Evolutionary conservation across 169 alveolate species (phyloP), one percentile per base, ranked within the genome.

Genomic region (Eimeria tenella): DNA sequence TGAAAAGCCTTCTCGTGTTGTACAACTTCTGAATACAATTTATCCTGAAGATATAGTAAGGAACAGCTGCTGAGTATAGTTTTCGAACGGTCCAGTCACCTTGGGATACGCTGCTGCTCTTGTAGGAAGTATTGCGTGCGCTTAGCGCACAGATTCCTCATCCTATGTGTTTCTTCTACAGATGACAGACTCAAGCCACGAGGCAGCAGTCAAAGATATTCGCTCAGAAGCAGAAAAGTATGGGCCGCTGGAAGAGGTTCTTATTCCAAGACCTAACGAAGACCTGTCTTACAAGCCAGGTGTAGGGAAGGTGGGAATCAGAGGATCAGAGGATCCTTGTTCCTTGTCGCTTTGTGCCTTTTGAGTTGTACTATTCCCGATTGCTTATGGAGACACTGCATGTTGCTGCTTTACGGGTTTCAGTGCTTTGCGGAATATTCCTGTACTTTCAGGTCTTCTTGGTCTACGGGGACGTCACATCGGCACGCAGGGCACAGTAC

Each of bases 401-500:
- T 7, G 5, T 8, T 17, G 52, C 83, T 4, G 15, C 23, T 5
- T n/a, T 23, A 25, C 21, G 58, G 25, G 13, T 5, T 11, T 65
- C 49, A 21, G 49, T n/a, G 7, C 62, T 21, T 21, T 65, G 81
- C 58, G 82, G 60, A n/a, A 25, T n/a, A 15, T 9, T 31, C 49
- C n/a, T 7, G 10, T 4, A 9, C 15, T 62, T 58, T 56, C 96
- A 97, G 97, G 98, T 97, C 49, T 97, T 97, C 82, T 93, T 97
- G 90, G 95, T 94, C 82, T 97, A 95, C 81, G 93, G 70, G 5
- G 98, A 97, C 94, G 98, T 95, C 74, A 90, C 97, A 52, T 93
- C 98, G n/a, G 97, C 98, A 56, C 94, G 98, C 75, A 95, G 96
- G 93, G 98, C 98, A n/a, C 98, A 97, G 90, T 93, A 94, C 82